Base-by-base conservation (phyloP, 106 monocot species). In the Allium fistulosum region DNA sequence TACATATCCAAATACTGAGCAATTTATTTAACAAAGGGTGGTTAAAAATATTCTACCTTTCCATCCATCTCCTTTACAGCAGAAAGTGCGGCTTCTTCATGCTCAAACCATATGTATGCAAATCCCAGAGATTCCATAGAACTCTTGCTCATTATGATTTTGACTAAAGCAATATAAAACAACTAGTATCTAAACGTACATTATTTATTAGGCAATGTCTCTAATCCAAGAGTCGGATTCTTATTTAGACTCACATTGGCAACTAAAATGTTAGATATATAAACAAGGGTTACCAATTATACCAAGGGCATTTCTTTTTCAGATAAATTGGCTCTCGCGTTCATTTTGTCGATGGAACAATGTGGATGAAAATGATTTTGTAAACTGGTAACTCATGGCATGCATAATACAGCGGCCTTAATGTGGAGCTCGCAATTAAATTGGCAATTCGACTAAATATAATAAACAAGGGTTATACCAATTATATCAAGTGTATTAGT, bases 11-110 rank as follows among this genome's bases (percentile, higher is more conserved):
- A 37, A 37, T 37, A 5, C 37, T 37, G 5, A 37, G 37, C 37
- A 37, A 37, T 37, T 37, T 37, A 1, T 37, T 18, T 59, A 37
- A 59, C 46, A 10, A 48, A 59, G 26, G 6, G 26, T 7, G 22
- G 12, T 58, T 46, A 50, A 66, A 51, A 11, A 27, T 26, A 11
- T 27, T 12, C 17, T 46, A 87, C 87, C 87, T 83, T 83, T 56
- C 87, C 87, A 80, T 87, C 72, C 83, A 87, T 83, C 67, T 87
- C 78, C 66, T 73, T 78, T 12, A 76, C 70, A 48, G 87, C 80
- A 60, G 59, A 48, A 5, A 51, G 28, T 16, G 87, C 80, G 57
- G 75, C 77, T 53, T 81, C 77, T 73, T 78, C 75, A 59, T 49
- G 49, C 59, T 61, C 57, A 78, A 80, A 87, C 87, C 87, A 87